phyloP scores from a whole-genome alignment of 2,329 filamentous ascomycete species.

The Aspergillus bombycis region DNA sequence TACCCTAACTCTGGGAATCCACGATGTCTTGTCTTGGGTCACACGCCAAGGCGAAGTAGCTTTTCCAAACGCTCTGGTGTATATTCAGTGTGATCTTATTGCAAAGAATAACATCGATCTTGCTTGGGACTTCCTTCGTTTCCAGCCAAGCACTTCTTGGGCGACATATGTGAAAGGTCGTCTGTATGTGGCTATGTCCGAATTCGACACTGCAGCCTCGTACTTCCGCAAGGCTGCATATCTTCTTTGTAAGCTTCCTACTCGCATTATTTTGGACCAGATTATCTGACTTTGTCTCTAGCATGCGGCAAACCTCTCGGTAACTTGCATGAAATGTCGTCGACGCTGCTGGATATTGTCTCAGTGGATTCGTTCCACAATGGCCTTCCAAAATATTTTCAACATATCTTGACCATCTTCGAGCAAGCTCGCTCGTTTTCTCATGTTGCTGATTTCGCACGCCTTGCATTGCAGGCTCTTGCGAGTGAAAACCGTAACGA shows the following conservation, averaged over 20 bases:
- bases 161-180: constrained; percentile 81
- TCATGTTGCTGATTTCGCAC: constrained; percentile 81
- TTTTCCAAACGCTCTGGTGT: constrained; percentile 64
- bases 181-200: constrained; percentile 71
- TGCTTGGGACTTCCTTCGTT: constrained; percentile 67
- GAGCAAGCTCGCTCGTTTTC: constrained; percentile 77
- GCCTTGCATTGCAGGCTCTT: constrained; percentile 70
- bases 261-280: neutral
- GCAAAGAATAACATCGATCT: constrained; percentile 68
- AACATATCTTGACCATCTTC: constrained; percentile 80
- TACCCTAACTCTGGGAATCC: constrained; percentile 46
- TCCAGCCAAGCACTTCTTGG: constrained; percentile 63
- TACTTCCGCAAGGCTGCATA: constrained; percentile 83
- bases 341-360: constrained; percentile 72
- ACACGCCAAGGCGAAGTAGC: constrained; percentile 58
- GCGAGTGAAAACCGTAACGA: constrained; percentile 36
- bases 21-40: constrained; percentile 49
- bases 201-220: constrained; percentile 71
- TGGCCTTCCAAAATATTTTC: constrained; percentile 81
- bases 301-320: constrained; percentile 49
- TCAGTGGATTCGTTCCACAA: constrained; percentile 70
- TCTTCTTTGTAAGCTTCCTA: constrained; percentile 70
- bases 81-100: constrained; percentile 70
- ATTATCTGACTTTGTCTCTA: constrained; percentile 28
- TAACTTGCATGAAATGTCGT: constrained; percentile 50